Percentiles rank a stretch among this genome's conserved stretches.
Evolutionary conservation across 805 yeast species (phyloP).

Genomic region (Pichia eremophila): DNA sequence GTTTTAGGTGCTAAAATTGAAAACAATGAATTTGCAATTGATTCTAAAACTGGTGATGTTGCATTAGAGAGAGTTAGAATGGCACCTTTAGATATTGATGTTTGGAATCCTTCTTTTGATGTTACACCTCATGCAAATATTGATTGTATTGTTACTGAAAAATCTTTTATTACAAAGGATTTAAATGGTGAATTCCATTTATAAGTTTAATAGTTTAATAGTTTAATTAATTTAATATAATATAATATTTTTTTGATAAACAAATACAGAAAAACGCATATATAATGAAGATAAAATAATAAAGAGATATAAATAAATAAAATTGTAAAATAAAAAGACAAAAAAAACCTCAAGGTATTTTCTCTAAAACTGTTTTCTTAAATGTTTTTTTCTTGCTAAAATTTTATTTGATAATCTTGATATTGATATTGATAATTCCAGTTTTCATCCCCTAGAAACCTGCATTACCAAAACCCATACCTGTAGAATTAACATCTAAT

Average conservation of each 20-base stretch:
- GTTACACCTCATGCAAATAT: constrained; percentile 78
- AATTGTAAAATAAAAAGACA: too few species aligned
- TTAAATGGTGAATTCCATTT: constrained; percentile 37
- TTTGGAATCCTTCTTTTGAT: constrained; percentile 97
- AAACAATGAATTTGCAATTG: constrained; percentile 23
- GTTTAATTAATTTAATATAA: neutral
- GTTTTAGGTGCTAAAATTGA: constrained; percentile 59
- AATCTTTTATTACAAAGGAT: constrained; percentile 45
- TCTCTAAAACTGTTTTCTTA: neutral
- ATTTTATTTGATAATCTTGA: neutral
- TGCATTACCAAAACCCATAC: constrained; percentile 59
- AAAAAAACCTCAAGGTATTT: too few species aligned
- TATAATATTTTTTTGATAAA: neutral
- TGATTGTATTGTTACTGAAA: constrained; percentile 86
- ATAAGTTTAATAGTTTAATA: neutral
- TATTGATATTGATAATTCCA: too few species aligned
- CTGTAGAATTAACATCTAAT: constrained; percentile 61
- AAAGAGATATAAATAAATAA: too few species aligned
- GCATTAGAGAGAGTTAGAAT: constrained; percentile 49
- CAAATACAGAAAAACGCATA: neutral
- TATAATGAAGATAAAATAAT: too few species aligned
- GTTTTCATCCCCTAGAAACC: constrained; percentile 23
- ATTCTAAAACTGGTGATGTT: constrained; percentile 13
- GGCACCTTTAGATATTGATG: constrained; percentile 77
- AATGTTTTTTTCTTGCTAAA: neutral